These are phyloP conservation scores for Colletotrichum liaoningense DNA, from an alignment of 2,329 filamentous ascomycete species.

Conservation along the genomic window DNA sequence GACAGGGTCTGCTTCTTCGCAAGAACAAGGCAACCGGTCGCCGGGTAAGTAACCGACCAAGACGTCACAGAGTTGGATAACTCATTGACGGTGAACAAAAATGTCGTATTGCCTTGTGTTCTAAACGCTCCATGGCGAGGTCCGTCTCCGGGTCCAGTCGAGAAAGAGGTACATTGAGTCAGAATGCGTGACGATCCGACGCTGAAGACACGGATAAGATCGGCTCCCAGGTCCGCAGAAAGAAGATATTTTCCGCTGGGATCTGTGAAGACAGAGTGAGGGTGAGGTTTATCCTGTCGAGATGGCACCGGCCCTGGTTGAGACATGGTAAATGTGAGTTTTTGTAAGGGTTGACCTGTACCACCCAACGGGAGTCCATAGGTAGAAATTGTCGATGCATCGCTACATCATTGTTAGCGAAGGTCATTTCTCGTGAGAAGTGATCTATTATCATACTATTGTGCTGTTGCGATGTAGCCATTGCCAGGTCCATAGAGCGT, in stretches of 20 bases:
- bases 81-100: constrained; percentile 59
- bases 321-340: constrained; percentile 54
- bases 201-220: constrained; percentile 64
- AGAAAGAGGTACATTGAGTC: constrained; percentile 55
- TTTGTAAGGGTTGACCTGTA: constrained; percentile 46
- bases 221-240: constrained; percentile 64
- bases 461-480: constrained; percentile 54
- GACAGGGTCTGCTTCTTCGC: constrained; percentile 56
- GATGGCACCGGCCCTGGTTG: constrained; percentile 54
- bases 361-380: constrained; percentile 52
- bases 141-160: constrained; percentile 58
- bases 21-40: constrained; percentile 58
- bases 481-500: constrained; percentile 53
- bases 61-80: constrained; percentile 61
- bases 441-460: constrained; percentile 52
- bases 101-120: constrained; percentile 42
- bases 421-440: background rate
- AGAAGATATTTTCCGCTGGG: constrained; percentile 61
- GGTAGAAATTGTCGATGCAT: constrained; percentile 55
- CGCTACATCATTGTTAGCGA: constrained; percentile 41
- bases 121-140: constrained; percentile 66
- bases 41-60: constrained; percentile 60
- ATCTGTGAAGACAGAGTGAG: constrained; percentile 62
- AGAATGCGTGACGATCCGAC: constrained; percentile 59
- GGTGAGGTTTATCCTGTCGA: constrained; percentile 67